Base-by-base conservation (phyloP, 1,284 basidiomycete genomes). In the Phellopilus nigrolimitatus region DNA sequence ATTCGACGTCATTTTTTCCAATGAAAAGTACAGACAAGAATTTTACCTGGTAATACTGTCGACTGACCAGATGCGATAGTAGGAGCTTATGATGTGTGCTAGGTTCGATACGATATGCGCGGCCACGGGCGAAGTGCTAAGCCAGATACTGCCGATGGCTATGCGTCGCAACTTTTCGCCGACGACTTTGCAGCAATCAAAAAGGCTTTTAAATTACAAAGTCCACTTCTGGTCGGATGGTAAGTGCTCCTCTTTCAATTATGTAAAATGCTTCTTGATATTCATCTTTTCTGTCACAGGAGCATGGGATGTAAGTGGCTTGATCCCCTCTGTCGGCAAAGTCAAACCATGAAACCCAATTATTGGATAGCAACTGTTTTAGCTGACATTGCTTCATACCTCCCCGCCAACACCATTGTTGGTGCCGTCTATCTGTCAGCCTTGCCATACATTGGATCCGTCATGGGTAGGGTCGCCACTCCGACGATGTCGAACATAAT, bases 201-300 rank as follows among this genome's bases (percentile, higher is more conserved):
- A 27, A 39, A 43, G n/a, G 41, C 40, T 6, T 49, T 49, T 39
- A 56, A 58, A 5, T 50, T 72, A 47, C 49, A 51, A 19, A 65
- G 60, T 51, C 69, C 71, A n/a, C 65, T 68, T 53, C 59, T 70
- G 25, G 56, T 66, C 9, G 49, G 41, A 7, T 51, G 49, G 42
- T 44, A 28, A 25, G 30, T 45, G 31, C 10, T 37, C 21, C 19
- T n/a, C 8, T 28, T 15, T 39, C 9, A 12, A 4, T n/a, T 39
- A 2, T 22, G 7, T 34, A 31, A 21, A 28, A 4, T 17, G 7
- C 27, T 17, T 31, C 4, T 13, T 21, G 25, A n/a, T 27, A 31
- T 10, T 4, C 13, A 5, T 5, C 15, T 12, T 25, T 39, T n/a
- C 15, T 28, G 15, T 37, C 15, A 28, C 9, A 49, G 50, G 44